phyloP scores from a whole-genome alignment of 805 yeast genomes.

The Hanseniaspora singularis region DNA sequence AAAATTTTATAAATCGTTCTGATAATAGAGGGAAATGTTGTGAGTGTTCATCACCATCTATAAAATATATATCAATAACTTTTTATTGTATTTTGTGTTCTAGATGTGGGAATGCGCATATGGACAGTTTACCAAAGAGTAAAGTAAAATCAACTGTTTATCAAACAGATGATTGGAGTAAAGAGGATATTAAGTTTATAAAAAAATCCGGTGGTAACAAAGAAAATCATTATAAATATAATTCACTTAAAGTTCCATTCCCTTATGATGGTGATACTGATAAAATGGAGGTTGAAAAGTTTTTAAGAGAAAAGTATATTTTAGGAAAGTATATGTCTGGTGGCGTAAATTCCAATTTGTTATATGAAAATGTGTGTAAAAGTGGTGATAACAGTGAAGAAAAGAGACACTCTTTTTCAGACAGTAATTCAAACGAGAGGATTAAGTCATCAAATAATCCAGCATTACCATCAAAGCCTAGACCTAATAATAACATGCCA shows the following conservation, averaged over 20 bases:
- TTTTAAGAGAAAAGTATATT: slow-evolving; percentile 55
- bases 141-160: slow-evolving; percentile 47
- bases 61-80: slow-evolving; percentile 34
- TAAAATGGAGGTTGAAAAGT: slow-evolving; percentile 41
- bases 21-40: slow-evolving; percentile 64
- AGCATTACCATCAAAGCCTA: slow-evolving; percentile 33
- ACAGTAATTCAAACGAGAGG: slow-evolving; percentile 8
- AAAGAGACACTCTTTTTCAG: not conserved
- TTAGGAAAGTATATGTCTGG: slow-evolving; percentile 41
- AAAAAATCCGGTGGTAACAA: slow-evolving; percentile 46
- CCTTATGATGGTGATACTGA: slow-evolving; percentile 70
- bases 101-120: slow-evolving; percentile 69
- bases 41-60: slow-evolving; percentile 58
- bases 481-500: slow-evolving; percentile 23
- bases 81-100: slow-evolving; percentile 72
- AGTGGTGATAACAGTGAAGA: slow-evolving; percentile 8
- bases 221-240: slow-evolving; percentile 51
- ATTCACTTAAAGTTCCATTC: slow-evolving; percentile 52
- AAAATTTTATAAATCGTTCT: slow-evolving; percentile 46
- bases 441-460: slow-evolving; percentile 18
- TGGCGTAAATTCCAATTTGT: slow-evolving; percentile 26
- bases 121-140: slow-evolving; percentile 48
- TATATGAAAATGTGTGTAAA: slow-evolving; percentile 17
- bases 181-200: slow-evolving; percentile 39
- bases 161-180: slow-evolving; percentile 59